Evolutionary conservation across 345 rosid genomes (phyloP).

Genomic region (Boechera stricta): DNA sequence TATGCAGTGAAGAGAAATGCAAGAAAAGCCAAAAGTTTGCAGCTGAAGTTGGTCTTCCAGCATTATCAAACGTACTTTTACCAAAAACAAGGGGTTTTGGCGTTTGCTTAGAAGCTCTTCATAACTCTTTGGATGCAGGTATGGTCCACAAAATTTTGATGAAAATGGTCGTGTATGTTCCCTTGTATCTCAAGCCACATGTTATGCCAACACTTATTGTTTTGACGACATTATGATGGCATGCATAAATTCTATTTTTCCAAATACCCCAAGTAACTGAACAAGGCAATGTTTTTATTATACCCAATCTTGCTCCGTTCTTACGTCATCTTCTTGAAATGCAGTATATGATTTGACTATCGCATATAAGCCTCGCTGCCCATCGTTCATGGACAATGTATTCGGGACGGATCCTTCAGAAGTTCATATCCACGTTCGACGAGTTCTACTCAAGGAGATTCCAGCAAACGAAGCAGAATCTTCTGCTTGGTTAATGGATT

Average conservation of each 20-base stretch:
- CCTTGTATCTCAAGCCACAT: background rate
- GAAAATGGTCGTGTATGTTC: background rate
- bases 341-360: conserved; percentile 86
- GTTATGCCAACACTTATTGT: background rate
- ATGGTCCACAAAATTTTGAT: background rate
- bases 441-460: conserved; percentile 54
- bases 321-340: conserved; percentile 29
- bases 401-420: conserved; percentile 83
- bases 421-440: conserved; percentile 77
- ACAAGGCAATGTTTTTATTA: conserved; percentile 9
- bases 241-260: background rate
- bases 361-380: conserved; percentile 71
- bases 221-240: background rate
- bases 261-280: background rate
- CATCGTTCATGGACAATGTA: conserved; percentile 79
- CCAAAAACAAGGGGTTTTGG: conserved; percentile 78
- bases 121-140: conserved; percentile 77
- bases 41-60: conserved; percentile 73
- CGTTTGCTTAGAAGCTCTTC: conserved; percentile 70
- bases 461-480: conserved; percentile 57
- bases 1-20: conserved; percentile 74
- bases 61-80: conserved; percentile 68
- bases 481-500: conserved; percentile 64
- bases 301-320: background rate
- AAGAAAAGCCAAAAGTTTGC: conserved; percentile 68